Evolutionary conservation across 2,329 filamentous ascomycete genomes (phyloP).

Genomic region (Colletotrichum sansevieriae): DNA sequence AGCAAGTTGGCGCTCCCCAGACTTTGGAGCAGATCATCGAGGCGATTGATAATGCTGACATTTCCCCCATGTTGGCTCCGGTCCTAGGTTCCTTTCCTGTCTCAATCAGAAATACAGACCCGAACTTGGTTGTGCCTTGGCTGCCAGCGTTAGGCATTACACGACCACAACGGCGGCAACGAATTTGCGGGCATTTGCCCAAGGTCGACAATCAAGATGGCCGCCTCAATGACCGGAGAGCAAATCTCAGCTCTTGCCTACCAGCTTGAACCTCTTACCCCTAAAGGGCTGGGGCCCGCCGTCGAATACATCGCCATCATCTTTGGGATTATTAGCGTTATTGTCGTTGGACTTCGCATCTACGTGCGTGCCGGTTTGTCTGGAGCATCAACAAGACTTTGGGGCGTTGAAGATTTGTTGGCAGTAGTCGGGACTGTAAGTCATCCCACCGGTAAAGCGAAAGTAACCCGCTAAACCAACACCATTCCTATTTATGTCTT

Average conservation of each 20-base stretch:
- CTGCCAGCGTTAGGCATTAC: not conserved
- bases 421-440: conserved; percentile 5
- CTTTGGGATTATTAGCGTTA: conserved; percentile 13
- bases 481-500: not conserved
- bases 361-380: conserved; percentile 29
- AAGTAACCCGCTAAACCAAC: not conserved
- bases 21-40: conserved; percentile 1
- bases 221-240: conserved; percentile 16
- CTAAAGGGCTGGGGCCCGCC: conserved; percentile 5
- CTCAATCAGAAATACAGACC: not conserved
- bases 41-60: conserved; percentile 1
- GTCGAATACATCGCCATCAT: conserved; percentile 19
- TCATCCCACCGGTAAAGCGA: not conserved
- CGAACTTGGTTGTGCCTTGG: not conserved
- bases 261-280: conserved; percentile 13
- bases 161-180: not conserved
- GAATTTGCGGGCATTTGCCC: not conserved
- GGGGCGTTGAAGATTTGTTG: conserved; percentile 9
- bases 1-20: not conserved
- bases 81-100: not conserved
- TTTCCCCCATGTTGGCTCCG: conserved; percentile 1
- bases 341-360: conserved; percentile 8
- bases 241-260: conserved; percentile 17
- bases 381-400: conserved; percentile 19
- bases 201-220: not conserved